These are phyloP conservation scores for Xylaria flabelliformis DNA, from an alignment of 495 filamentous ascomycete genomes.

Conservation along the genomic window DNA sequence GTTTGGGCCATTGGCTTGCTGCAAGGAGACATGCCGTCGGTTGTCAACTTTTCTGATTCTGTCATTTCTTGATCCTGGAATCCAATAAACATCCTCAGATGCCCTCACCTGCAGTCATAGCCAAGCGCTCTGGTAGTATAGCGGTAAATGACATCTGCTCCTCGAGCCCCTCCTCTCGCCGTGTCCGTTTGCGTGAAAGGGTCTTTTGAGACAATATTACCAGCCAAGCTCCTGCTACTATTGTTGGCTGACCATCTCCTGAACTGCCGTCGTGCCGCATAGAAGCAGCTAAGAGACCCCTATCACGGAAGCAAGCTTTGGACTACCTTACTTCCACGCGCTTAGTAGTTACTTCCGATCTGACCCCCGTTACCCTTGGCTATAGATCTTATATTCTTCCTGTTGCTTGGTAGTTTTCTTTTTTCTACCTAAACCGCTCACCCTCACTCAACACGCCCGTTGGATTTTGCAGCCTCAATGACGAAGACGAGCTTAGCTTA, in stretches of 20 bases:
- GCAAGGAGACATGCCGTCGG: conserved; percentile 41
- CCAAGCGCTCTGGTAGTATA: conserved; percentile 18
- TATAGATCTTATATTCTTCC: conserved; percentile 17
- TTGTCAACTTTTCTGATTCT: conserved; percentile 21
- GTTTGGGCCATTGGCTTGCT: conserved; percentile 32
- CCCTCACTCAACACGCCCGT: conserved; percentile 23
- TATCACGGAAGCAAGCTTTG: conserved; percentile 20
- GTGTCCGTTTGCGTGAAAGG: conserved; percentile 19
- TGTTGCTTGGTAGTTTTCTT: conserved; percentile 10
- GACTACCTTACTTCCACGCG: conserved; percentile 11
- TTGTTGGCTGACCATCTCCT: background rate
- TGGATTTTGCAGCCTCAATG: conserved; percentile 46
- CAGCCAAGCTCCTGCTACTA: conserved; percentile 10
- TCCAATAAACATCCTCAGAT: conserved; percentile 20
- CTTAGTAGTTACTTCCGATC: conserved; percentile 21
- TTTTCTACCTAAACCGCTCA: conserved; percentile 28
- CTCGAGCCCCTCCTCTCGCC: conserved; percentile 14
- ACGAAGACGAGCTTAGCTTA: conserved; percentile 60
- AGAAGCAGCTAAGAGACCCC: conserved; percentile 10
- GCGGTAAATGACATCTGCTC: conserved; percentile 33
- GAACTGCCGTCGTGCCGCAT: conserved; percentile 11
- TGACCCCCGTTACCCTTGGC: conserved; percentile 6
- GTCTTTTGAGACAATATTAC: conserved; percentile 13
- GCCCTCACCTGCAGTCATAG: conserved; percentile 25
- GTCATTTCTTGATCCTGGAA: conserved; percentile 14